phyloP scores from a whole-genome alignment of 192 early-diverging fungal species.

The Phlyctochytrium bullatum region DNA sequence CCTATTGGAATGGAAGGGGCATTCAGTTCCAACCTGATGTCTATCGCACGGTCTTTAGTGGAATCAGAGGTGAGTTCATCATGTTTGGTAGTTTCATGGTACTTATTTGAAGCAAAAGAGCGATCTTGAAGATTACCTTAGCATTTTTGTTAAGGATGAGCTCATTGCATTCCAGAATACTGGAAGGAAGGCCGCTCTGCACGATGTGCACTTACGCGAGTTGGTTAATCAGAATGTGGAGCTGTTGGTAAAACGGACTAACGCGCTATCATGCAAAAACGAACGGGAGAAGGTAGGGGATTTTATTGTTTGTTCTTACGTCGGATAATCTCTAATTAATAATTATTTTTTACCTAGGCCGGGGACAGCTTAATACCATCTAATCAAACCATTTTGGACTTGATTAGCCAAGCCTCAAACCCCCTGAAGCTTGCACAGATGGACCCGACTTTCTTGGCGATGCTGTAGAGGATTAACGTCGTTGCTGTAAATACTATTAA shows the following conservation, averaged over 20 bases:
- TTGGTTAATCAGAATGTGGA: conserved; percentile 68
- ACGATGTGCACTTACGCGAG: conserved; percentile 65
- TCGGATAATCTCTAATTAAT: not conserved
- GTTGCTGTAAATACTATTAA: too few species aligned
- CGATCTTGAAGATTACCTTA: conserved; percentile 91
- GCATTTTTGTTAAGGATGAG: conserved; percentile 94
- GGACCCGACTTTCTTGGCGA: conserved; percentile 87
- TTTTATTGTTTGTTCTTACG: not conserved
- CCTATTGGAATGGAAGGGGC: conserved; percentile 92
- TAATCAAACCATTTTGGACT: conserved; percentile 85
- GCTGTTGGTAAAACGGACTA: conserved; percentile 66
- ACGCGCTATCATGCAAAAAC: conserved; percentile 67
- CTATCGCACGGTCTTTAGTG: conserved; percentile 76
- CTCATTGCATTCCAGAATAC: conserved; percentile 72
- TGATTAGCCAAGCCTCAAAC: conserved; percentile 87
- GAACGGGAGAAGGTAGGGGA: conserved; percentile 70
- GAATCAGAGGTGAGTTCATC: conserved; percentile 68
- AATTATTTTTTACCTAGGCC: conserved; percentile 25
- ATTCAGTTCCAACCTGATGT: conserved; percentile 79
- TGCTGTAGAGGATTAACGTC: conserved; percentile 28
- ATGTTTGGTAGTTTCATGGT: not conserved
- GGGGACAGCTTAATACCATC: conserved; percentile 54
- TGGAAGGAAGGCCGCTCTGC: conserved; percentile 48
- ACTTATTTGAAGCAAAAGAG: conserved; percentile 38
- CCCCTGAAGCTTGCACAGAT: conserved; percentile 92